Conservation (phyloP, 2,329 filamentous ascomycete genomes). For the Colletotrichum euphorbiae region DNA sequence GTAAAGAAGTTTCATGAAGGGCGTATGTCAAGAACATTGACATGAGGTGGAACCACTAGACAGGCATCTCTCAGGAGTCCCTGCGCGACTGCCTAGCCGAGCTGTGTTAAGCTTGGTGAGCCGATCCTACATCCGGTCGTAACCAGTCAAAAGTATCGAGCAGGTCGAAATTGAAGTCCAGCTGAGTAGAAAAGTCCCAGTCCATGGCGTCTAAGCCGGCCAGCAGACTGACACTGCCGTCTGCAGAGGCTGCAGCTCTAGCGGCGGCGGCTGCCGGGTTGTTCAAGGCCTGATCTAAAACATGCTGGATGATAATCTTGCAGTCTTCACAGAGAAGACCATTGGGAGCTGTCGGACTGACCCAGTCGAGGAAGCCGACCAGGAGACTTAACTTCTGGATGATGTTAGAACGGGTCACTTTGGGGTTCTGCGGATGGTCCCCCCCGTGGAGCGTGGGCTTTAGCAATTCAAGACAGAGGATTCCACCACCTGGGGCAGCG, state of each 20-base stretch:
- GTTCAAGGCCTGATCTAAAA: slow-evolving; percentile 63
- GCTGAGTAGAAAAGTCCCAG: slow-evolving; percentile 49
- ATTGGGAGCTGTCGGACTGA: slow-evolving; percentile 60
- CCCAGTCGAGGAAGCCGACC: slow-evolving; percentile 64
- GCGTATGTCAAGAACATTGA: background rate
- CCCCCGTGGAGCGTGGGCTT: slow-evolving; percentile 49
- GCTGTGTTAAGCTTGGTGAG: slow-evolving; percentile 26
- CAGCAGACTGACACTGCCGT: slow-evolving; percentile 31
- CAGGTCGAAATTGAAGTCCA: slow-evolving; percentile 60
- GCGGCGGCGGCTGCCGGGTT: slow-evolving; percentile 43
- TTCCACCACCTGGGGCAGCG: slow-evolving; percentile 61
- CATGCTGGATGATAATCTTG: slow-evolving; percentile 61
- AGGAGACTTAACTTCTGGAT: slow-evolving; percentile 64
- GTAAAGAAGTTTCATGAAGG: background rate
- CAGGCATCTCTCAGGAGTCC: background rate
- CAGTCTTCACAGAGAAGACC: slow-evolving; percentile 59
- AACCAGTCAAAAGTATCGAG: slow-evolving; percentile 63
- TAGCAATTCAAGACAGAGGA: slow-evolving; percentile 63
- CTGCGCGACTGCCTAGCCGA: background rate
- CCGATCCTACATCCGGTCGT: slow-evolving; percentile 41
- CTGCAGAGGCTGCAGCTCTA: slow-evolving; percentile 18
- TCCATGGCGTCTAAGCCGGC: slow-evolving; percentile 44
- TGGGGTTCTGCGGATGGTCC: slow-evolving; percentile 47
- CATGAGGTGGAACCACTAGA: background rate
- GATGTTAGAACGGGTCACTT: slow-evolving; percentile 59